A percentile compares a stretch with the other conserved stretches of the same genome.
These are phyloP conservation scores for Senna tora DNA, from an alignment of 306 rosid genomes.

Conservation along the genomic window DNA sequence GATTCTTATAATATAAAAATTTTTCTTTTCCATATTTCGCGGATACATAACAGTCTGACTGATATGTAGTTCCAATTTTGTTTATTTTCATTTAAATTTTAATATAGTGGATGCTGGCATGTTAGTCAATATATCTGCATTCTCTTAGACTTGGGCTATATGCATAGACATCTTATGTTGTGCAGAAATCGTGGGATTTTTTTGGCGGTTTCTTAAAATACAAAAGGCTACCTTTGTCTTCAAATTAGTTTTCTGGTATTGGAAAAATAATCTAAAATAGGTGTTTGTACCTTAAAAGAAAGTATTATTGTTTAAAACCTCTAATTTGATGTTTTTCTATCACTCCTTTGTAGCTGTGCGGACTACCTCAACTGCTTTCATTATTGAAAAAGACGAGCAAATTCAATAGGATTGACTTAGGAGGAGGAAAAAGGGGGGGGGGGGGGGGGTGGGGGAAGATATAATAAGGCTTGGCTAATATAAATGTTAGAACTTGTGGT, in stretches of 20 bases:
- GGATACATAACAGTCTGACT: background rate
- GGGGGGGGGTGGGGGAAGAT: background rate
- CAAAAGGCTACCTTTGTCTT: background rate
- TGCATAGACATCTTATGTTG: constrained; percentile 15
- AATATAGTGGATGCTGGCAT: background rate
- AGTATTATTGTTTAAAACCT: background rate
- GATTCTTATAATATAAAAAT: background rate
- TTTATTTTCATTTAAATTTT: background rate
- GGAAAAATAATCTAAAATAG: background rate
- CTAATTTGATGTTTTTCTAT: background rate
- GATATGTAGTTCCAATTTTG: background rate
- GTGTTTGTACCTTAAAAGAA: background rate
- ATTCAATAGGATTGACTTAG: background rate
- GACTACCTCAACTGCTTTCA: background rate
- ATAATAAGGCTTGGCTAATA: background rate
- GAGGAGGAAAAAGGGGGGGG: background rate
- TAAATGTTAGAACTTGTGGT: background rate
- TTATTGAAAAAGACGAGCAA: background rate
- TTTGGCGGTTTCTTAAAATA: background rate
- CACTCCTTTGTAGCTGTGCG: background rate
- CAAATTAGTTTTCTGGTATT: background rate
- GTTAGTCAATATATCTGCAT: background rate
- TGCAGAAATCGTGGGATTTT: background rate
- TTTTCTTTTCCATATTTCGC: background rate
- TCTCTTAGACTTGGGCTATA: background rate